These are phyloP conservation scores for Cryphonectria radicalis DNA, from an alignment of 2,329 filamentous ascomycete genomes.

Conservation along the genomic window DNA sequence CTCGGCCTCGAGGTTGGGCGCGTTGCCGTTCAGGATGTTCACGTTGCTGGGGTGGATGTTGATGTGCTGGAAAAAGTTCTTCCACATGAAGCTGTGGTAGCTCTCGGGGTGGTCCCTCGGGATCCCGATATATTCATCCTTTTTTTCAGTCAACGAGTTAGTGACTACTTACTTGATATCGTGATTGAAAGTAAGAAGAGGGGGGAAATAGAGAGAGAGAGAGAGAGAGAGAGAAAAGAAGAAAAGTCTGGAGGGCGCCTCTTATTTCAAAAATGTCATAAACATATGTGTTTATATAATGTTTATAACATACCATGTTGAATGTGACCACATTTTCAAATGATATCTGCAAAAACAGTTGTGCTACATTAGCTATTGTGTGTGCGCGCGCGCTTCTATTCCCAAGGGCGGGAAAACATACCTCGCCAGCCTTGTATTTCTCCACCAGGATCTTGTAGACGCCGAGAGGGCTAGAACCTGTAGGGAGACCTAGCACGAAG, in stretches of 20 bases:
- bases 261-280: too few species aligned
- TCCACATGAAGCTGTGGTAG: conserved; percentile 85
- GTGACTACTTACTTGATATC: too few species aligned
- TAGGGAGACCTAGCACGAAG: conserved; percentile 75
- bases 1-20: conserved; percentile 68
- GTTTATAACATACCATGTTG: conserved; percentile 41
- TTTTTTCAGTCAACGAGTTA: too few species aligned
- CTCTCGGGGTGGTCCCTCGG: conserved; percentile 75
- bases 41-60: conserved; percentile 72
- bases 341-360: conserved; percentile 31
- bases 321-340: conserved; percentile 76
- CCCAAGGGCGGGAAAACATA: conserved; percentile 28
- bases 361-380: conserved; percentile 1
- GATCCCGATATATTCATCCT: conserved; percentile 77
- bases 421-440: conserved; percentile 60
- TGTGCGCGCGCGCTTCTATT: too few species aligned
- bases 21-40: conserved; percentile 76
- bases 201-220: too few species aligned
- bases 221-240: too few species aligned
- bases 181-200: too few species aligned
- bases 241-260: neutral
- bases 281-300: neutral
- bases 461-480: conserved; percentile 70
- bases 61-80: conserved; percentile 76
- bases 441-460: conserved; percentile 72